These are phyloP conservation scores for Aspergillus sp. DNA, from an alignment of 2,329 filamentous ascomycete genomes.

Conservation along the genomic window DNA sequence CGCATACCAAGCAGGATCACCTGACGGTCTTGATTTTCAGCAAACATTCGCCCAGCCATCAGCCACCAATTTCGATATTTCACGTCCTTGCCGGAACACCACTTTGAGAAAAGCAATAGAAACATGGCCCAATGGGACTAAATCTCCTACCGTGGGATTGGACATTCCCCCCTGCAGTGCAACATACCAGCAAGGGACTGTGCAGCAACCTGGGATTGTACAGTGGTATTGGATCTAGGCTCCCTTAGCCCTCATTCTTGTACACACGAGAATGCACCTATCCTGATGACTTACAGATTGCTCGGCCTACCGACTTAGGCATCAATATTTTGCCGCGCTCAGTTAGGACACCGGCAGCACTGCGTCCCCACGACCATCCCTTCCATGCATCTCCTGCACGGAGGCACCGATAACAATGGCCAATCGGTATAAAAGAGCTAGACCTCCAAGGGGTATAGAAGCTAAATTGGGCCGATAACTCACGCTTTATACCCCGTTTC, in stretches of 20 bases:
- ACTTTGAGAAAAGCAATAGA: conserved; percentile 2
- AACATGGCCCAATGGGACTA: background rate
- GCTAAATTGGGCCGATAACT: too few species aligned
- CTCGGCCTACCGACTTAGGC: background rate
- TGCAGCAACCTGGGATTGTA: conserved; percentile 1
- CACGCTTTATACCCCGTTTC: background rate
- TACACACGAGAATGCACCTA: background rate
- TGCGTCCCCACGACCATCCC: background rate
- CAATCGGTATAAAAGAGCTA: too few species aligned
- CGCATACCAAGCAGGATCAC: background rate
- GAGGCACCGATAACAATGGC: background rate
- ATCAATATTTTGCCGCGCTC: conserved; percentile 2
- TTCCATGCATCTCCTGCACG: background rate
- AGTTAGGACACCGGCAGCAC: background rate
- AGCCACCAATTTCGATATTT: background rate
- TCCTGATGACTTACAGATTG: conserved; percentile 1
- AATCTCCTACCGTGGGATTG: background rate
- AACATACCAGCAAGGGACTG: conserved; percentile 7
- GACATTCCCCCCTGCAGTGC: conserved; percentile 1
- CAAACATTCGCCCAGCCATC: too few species aligned
- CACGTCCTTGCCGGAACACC: conserved; percentile 1
- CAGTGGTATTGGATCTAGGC: conserved; percentile 3
- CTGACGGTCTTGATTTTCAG: background rate
- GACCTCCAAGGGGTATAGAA: too few species aligned
- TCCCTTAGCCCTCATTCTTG: background rate